Base-by-base conservation (phyloP, 106 monocot species). In the Triglochin maritima region DNA sequence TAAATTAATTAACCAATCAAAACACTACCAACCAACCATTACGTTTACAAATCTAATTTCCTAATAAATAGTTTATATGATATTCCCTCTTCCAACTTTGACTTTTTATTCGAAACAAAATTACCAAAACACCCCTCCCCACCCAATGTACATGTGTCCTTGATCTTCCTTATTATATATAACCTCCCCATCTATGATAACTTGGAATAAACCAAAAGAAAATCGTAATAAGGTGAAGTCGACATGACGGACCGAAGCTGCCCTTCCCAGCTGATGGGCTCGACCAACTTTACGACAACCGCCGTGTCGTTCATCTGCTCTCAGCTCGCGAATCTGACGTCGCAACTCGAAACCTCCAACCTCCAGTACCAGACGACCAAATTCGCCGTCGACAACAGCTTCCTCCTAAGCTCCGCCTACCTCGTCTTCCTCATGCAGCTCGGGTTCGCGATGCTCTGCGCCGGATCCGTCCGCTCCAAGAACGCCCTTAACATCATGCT, bases 401-500 rank as follows among this genome's bases (percentile, higher is more conserved):
- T 74, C 76, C 86, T 93, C 67, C 89, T 93, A 66, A 89, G 89
- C 86, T 93, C 93, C 17, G 77, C 93, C 41, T 93, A 93, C 74
- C 86, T 93, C 43, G 93, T 93, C 49, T 93, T 93, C 71, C 81
- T 80, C 52, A 93, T 93, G 93, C 89, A 93, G 78, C 89, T 93
- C 9, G 93, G 93, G 55, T 93, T 93, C 73, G 93, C 93, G 59
- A 93, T 89, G 93, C 86, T 93, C 50, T 93, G 93, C 63, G 93
- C 89, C 11, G 93, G 93, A 3, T 93, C 93, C 17, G 93, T 93
- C 63, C 86, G 93, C 2, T 81, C 86, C 58, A 93, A 93, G 76
- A 93, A 93, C 74, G 80, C 94, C 68, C 71, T 89, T 81, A 94
- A 93, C 86, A 89, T 93, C 76, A 89, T 93, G 93, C 89, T 93